phyloP scores from a whole-genome alignment of 2,329 filamentous ascomycete genomes.

The Triangularia setosa region DNA sequence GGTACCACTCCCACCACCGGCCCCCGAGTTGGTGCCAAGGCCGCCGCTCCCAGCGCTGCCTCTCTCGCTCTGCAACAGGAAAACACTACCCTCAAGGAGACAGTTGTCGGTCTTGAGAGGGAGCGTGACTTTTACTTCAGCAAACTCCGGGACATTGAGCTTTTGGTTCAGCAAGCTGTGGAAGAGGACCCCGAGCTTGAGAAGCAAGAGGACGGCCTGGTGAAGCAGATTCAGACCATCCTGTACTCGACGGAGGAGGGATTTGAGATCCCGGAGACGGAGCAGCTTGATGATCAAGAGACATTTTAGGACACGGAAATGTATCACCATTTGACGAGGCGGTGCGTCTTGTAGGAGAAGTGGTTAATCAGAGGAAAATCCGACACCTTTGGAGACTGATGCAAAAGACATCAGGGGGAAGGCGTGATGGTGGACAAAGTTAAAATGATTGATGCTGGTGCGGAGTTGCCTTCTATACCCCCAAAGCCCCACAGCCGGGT shows the following conservation, averaged over 20 bases:
- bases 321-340: background rate
- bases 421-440: conserved; percentile 5
- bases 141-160: conserved; percentile 94
- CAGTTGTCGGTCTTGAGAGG: conserved; percentile 87
- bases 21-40: conserved; percentile 43
- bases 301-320: conserved; percentile 56
- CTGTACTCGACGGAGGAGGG: conserved; percentile 94
- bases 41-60: conserved; percentile 49
- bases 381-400: background rate
- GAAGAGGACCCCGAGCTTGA: conserved; percentile 91
- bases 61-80: conserved; percentile 75
- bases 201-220: conserved; percentile 84
- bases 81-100: conserved; percentile 88
- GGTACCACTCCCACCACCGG: conserved; percentile 61
- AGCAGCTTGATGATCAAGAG: conserved; percentile 72
- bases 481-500: conserved; percentile 21
- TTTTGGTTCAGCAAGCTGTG: conserved; percentile 87
- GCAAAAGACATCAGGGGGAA: background rate
- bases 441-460: conserved; percentile 12
- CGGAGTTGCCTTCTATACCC: conserved; percentile 25
- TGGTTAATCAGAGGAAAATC: background rate
- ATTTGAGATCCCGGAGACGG: conserved; percentile 84
- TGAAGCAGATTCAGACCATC: conserved; percentile 95
- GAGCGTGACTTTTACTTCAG: conserved; percentile 99
- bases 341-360: background rate